phyloP scores from a whole-genome alignment of 202 grass and related monocot genomes.

The Panicum hallii region DNA sequence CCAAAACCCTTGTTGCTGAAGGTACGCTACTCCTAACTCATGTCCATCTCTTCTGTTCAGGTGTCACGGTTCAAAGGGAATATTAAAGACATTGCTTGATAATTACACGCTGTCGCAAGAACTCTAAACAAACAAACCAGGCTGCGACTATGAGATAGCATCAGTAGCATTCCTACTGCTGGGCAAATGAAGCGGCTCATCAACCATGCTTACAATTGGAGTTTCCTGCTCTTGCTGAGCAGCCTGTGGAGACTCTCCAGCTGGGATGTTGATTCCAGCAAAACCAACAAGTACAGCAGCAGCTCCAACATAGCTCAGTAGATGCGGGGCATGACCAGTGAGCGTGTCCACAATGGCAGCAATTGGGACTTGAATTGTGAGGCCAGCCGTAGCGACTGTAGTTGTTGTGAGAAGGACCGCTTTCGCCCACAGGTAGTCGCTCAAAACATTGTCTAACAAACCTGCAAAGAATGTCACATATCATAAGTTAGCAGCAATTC shows the following conservation, averaged over 20 bases:
- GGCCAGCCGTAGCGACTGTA: constrained; percentile 89
- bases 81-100: neutral
- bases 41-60: constrained; percentile 9
- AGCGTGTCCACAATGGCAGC: constrained; percentile 84
- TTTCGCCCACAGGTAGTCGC: constrained; percentile 95
- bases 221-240: constrained; percentile 55
- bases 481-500: constrained; percentile 17
- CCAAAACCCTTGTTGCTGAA: no score
- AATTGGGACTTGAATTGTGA: constrained; percentile 94
- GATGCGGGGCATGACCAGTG: constrained; percentile 77
- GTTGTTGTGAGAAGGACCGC: constrained; percentile 92
- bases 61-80: neutral
- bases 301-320: constrained; percentile 76
- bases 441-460: constrained; percentile 95
- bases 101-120: constrained; percentile 1
- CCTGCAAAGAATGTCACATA: constrained; percentile 51
- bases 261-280: constrained; percentile 82
- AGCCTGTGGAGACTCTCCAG: constrained; percentile 43
- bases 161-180: constrained; percentile 30
- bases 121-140: neutral
- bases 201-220: constrained; percentile 44
- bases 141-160: constrained; percentile 27
- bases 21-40: neutral
- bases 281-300: constrained; percentile 85
- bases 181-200: constrained; percentile 48